Conservation (phyloP, 2,329 filamentous ascomycete genomes). For the Atkinsonella hypoxylon region DNA sequence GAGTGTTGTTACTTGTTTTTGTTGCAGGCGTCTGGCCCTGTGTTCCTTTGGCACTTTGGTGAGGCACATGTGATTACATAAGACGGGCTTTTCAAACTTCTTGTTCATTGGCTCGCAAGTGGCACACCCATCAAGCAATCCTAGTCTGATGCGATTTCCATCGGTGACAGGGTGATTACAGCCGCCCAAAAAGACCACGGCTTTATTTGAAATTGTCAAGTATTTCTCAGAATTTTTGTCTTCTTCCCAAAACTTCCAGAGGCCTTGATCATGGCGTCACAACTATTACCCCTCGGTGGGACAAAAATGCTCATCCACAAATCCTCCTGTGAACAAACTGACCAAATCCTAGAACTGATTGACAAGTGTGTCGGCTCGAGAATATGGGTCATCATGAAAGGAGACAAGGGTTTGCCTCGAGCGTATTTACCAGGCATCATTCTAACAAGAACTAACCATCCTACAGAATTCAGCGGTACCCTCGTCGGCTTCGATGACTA, state of each 20-base stretch:
- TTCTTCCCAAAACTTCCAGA: neutral
- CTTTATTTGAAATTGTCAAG: neutral
- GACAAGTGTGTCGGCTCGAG: conserved; percentile 97
- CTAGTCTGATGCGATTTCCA: neutral
- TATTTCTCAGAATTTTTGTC: neutral
- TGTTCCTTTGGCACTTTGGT: neutral
- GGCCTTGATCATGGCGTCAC: conserved; percentile 49
- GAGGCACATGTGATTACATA: conserved; percentile 1
- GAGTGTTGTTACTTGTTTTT: no score
- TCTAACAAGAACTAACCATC: neutral
- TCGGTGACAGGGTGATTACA: neutral
- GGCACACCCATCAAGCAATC: neutral
- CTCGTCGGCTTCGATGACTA: conserved; percentile 97
- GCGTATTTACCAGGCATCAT: neutral
- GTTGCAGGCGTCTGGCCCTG: neutral
- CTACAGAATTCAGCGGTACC: conserved; percentile 83
- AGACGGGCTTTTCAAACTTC: neutral
- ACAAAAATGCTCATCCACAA: neutral
- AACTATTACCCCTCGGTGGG: conserved; percentile 60
- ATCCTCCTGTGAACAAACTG: neutral
- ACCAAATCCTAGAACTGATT: conserved; percentile 62
- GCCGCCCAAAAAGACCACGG: neutral
- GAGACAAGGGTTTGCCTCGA: conserved; percentile 66
- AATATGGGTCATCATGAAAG: conserved; percentile 99
- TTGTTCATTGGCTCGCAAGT: neutral